Evolutionary conservation across 2,329 filamentous ascomycete genomes (phyloP), one percentile per base, ranked within the genome.

Genomic region (Malbranchea zuffiana): DNA sequence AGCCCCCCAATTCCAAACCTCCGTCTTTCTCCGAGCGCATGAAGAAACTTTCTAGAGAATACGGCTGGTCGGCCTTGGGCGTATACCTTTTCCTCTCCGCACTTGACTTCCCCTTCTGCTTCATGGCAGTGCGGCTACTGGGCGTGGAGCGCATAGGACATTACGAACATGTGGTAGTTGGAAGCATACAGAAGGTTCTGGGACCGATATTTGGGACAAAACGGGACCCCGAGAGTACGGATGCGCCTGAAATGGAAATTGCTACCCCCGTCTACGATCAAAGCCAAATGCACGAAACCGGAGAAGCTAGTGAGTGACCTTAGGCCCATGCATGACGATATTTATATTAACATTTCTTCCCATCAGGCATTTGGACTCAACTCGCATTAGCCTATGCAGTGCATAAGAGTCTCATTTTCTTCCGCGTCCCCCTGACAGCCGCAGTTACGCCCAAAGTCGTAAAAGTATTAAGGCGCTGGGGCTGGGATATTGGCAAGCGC

Each of bases 321-420:
- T 37, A 18, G 10, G 7, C 20, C 12, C 18, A 25, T 20, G 13
- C 15, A 33, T 30, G n/a, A 12, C 12, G n/a, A 19, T 15, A 8
- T n/a, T 37, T 28, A 26, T 25, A n/a, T 12, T 24, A 13, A 27
- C 21, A 13, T 16, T 36, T 28, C 11, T 13, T 12, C 25, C 37
- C 39, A 36, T 41, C 20, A 80, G 75, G 74, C 51, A 65, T 81
- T 34, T 80, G 75, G 74, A 96, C 90, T 6, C 86, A 95, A 56
- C 67, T 98, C 19, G 86, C 84, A 11, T 72, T 98, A 32, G 90
- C 90, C 8, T 98, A 98, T 55, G 88, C 88, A 18, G 84, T 98
- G 41, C 90, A 98, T 69, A 98, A 98, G 66, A 92, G 82, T 50
- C 85, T 96, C 60, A 95, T 98, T 52, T 94, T 98, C 60, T 61